Base-by-base conservation (phyloP, 768 basidiomycete genomes). In the Phlebiopsis gigantea region DNA sequence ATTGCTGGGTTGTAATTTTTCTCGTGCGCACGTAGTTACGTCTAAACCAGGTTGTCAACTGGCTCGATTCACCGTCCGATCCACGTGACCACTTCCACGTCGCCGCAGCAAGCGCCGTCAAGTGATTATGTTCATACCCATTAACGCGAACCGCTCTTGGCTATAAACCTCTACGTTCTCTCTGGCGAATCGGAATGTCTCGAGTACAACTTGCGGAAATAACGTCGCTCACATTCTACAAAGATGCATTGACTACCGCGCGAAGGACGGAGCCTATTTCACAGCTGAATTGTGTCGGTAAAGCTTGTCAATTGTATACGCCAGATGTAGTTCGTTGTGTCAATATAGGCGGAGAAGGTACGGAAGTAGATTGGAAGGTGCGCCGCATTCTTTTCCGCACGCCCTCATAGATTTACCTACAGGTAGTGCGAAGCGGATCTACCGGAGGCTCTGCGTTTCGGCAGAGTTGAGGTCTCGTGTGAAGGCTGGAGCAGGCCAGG, bases 281-380 rank as follows among this genome's bases (percentile, higher is more conserved):
- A 2, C 95, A 97, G 66, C 81, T 96, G 29, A 77, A 77, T 25
- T 98, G 95, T 71, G 66, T 82, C 28, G 95, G 95, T 47, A 82
- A 84, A 61, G 71, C 90, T 24, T 98, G 95, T 70, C 76, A 74
- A 39, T 65, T 81, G 22, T 96, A 84, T 71, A 80, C 84, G 57
- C 94, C 94, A 1, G 88, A 93, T 53, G 91, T 84, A 22, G 86
- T 98, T 30, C 84, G 90, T 62, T 98, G 95, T 71, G 75, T 74
- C 55, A 95, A 87, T 61, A 75, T 88, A 17, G 91, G 94, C 39
- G 89, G 89, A 3, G 71, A 73, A 57, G 93, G 89, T 4, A 75
- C 80, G 1, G 89, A 90, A 9, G 84, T 95, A 2, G 93, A 96
- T 65, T 98, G 95, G 95, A 91, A 90, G 80, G 90, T 86, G 64